Conservation (phyloP, 2,329 filamentous ascomycete species). For the Chalaropsis ovoidea region DNA sequence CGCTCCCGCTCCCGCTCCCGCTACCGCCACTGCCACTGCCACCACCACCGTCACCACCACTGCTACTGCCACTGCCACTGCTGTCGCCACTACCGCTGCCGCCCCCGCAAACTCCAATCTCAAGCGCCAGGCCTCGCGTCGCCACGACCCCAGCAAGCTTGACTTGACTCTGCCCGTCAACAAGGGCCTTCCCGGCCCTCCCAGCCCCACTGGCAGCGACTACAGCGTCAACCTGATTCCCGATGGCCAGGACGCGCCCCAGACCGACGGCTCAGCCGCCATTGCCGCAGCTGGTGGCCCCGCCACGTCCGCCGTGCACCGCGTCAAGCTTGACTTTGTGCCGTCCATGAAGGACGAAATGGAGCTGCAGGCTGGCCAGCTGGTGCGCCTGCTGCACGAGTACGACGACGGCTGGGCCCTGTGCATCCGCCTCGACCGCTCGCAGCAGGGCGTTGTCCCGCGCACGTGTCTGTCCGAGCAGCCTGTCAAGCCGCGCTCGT, state of each 20-base stretch:
- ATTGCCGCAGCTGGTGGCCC: slow-evolving; percentile 55
- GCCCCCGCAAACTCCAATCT: slow-evolving; percentile 31
- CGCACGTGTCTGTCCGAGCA: slow-evolving; percentile 87
- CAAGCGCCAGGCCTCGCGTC: slow-evolving; percentile 48
- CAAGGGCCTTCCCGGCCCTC: slow-evolving; percentile 33
- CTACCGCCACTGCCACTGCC: slow-evolving; percentile 3
- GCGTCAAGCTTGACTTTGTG: slow-evolving; percentile 87
- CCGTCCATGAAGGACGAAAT: slow-evolving; percentile 90
- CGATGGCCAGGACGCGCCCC: slow-evolving; percentile 38
- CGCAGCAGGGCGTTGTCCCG: slow-evolving; percentile 84
- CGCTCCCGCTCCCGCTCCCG: slow-evolving; percentile 11
- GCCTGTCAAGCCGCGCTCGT: slow-evolving; percentile 73
- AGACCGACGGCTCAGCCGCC: slow-evolving; percentile 45
- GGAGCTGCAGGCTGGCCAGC: slow-evolving; percentile 65
- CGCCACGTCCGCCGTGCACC: slow-evolving; percentile 59
- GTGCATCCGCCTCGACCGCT: slow-evolving; percentile 80
- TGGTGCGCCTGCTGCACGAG: slow-evolving; percentile 84
- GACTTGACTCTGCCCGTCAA: slow-evolving; percentile 44
- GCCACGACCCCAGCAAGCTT: slow-evolving; percentile 41
- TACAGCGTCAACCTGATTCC: slow-evolving; percentile 49
- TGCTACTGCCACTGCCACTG: slow-evolving; percentile 29
- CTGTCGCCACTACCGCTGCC: slow-evolving; percentile 34
- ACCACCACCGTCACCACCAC: slow-evolving; percentile 36
- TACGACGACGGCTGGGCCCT: slow-evolving; percentile 99
- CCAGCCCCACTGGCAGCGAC: slow-evolving; percentile 54